Evolutionary conservation across 805 yeast species (phyloP).

Genomic region (Diddensiella transvaalensis): DNA sequence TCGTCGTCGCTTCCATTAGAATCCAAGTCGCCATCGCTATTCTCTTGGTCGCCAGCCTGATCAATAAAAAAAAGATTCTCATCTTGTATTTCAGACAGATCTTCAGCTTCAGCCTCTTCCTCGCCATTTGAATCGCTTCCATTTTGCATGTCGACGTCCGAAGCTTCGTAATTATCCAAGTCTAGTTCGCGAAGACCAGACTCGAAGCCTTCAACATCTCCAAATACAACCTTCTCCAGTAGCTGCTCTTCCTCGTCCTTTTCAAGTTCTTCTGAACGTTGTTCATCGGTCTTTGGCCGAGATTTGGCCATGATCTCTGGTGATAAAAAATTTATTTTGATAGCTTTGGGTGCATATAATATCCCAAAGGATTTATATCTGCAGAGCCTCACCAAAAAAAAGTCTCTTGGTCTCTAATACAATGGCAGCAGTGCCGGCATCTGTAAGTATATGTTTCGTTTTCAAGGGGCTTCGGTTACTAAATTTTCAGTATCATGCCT

Average conservation of each 20-base stretch:
- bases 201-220: constrained; percentile 76
- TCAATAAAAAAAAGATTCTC: constrained; percentile 56
- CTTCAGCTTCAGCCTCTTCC: constrained; percentile 35
- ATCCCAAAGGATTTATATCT: not conserved
- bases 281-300: not conserved
- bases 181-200: constrained; percentile 58
- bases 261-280: constrained; percentile 33
- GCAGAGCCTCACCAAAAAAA: no score
- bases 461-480: not conserved
- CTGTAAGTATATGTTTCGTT: not conserved
- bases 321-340: not conserved
- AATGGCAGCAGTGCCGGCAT: not conserved
- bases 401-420: not conserved
- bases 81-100: constrained; percentile 38
- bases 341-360: not conserved
- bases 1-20: constrained; percentile 36
- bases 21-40: constrained; percentile 28
- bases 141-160: constrained; percentile 39
- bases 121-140: constrained; percentile 30
- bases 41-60: constrained; percentile 39
- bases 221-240: constrained; percentile 83
- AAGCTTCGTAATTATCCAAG: constrained; percentile 42
- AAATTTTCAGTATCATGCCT: not conserved
- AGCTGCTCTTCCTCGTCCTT: constrained; percentile 81
- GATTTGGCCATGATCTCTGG: constrained; percentile 6